Base-by-base conservation (phyloP, 345 rosid genomes). In the Lagerstroemia speciosa region DNA sequence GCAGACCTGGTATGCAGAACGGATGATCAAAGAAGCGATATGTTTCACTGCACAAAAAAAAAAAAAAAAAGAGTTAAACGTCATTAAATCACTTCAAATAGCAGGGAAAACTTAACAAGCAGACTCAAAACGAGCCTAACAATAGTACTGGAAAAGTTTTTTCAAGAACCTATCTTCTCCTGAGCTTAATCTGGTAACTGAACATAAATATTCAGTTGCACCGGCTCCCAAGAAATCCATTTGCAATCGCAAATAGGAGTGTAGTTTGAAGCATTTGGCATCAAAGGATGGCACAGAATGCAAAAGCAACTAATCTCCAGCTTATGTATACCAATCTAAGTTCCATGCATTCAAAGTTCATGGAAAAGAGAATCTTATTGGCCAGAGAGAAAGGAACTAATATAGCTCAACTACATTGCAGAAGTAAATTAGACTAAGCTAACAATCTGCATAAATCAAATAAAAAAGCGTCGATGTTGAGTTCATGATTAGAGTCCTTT, bases 11-110 rank as follows among this genome's bases (percentile, higher is more conserved):
- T 24, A 81, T 71, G 60, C 97, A 89, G 79, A 85, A 90, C 11
- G 91, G 98, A 16, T 88, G 89, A 78, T 90, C 92, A 33, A 88
- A 90, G 69, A 86, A 88, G 46, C 92, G 89, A 79, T 88, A 90
- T 9, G 97, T 90, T 81, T 90, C 89, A 74, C 97, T 90, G 88
- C 74, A 77, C n/a, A n/a, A n/a, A n/a, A n/a, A n/a, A n/a, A n/a
- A n/a, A n/a, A n/a, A 12, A 65, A 29, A 67, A 67, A 58, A 52
- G 57, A 32, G 75, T 70, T 71, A 68, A 67, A 71, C 69, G 65
- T 67, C 46, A 76, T 63, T 40, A 73, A 48, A 29, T 68, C 16
- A 29, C 37, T 38, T n/a, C 48, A n/a, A 68, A 22, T 19, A 63
- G 10, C 26, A 63, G 40, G 26, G 66, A 63, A 29, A 63, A 63